A percentile compares a stretch with the other conserved stretches of the same genome.
These are phyloP conservation scores for Pseudocercospora musae DNA, from an alignment of 2,329 filamentous ascomycete species.

Conservation along the genomic window DNA sequence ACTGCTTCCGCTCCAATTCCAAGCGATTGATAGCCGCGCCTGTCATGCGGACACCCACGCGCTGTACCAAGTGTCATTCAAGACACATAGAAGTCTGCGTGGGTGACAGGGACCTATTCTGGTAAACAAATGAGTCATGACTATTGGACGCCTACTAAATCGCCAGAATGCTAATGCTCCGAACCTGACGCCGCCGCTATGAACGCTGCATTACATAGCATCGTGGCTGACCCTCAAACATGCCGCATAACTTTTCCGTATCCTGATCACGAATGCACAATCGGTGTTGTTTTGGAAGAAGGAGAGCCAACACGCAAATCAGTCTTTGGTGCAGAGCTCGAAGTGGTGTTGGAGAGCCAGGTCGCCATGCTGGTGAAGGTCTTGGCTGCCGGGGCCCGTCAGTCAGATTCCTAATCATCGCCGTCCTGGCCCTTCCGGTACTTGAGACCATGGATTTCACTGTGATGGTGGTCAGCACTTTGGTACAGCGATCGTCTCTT, in stretches of 20 bases:
- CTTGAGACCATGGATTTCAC: conserved; percentile 34
- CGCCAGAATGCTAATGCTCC: not conserved
- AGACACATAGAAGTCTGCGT: not conserved
- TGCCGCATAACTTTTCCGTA: not conserved
- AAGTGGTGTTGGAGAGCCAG: no score
- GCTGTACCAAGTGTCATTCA: not conserved
- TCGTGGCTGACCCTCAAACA: not conserved
- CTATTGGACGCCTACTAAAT: not conserved
- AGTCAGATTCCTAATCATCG: conserved; percentile 22
- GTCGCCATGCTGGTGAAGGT: no score
- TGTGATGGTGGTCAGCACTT: conserved; percentile 12
- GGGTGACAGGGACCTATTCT: no score
- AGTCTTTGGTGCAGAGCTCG: no score
- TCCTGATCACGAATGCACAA: not conserved
- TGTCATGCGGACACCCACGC: not conserved
- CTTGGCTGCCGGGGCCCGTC: not conserved
- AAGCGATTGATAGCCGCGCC: not conserved
- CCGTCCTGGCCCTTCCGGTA: conserved; percentile 28
- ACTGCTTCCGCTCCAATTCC: not conserved
- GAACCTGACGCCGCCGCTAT: conserved; percentile 6
- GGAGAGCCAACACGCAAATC: no score
- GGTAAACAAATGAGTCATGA: not conserved
- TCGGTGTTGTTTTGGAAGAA: no score
- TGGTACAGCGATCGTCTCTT: not conserved
- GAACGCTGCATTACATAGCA: conserved; percentile 7